A percentile compares a stretch with the other conserved stretches of the same genome.
phyloP scores from a whole-genome alignment of 2,329 filamentous ascomycete genomes.

The Sarocladiaceae sp. region DNA sequence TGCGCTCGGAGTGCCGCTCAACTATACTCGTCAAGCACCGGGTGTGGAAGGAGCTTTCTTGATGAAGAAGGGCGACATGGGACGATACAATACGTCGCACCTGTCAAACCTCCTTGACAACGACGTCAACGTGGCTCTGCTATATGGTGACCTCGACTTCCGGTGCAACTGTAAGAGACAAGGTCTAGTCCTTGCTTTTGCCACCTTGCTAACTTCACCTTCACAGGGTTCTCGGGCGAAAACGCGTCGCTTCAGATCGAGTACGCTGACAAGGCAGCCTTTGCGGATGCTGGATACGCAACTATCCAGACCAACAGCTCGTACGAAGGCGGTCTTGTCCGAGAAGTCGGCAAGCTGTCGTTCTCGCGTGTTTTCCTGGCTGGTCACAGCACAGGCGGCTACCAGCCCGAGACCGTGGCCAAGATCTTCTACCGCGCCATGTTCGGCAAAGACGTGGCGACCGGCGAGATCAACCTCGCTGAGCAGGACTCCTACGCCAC shows the following conservation, averaged over 20 bases:
- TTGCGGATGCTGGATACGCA: constrained; percentile 61
- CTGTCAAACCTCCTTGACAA: constrained; percentile 51
- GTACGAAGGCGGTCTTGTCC: constrained; percentile 63
- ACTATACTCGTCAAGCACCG: constrained; percentile 37
- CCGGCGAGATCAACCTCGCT: constrained; percentile 37
- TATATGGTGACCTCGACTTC: constrained; percentile 58
- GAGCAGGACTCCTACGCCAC: constrained; percentile 28
- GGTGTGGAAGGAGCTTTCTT: constrained; percentile 43
- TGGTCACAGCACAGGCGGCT: constrained; percentile 53
- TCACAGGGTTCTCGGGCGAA: constrained; percentile 50
- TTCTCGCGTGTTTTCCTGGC: constrained; percentile 59
- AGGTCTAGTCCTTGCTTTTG: background rate
- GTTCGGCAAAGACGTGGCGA: constrained; percentile 43
- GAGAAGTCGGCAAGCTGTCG: constrained; percentile 66
- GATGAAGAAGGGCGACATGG: constrained; percentile 53
- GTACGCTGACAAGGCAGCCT: constrained; percentile 38
- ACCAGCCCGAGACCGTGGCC: constrained; percentile 49
- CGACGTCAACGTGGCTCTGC: constrained; percentile 60
- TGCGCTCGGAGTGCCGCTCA: constrained; percentile 54
- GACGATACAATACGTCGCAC: constrained; percentile 29
- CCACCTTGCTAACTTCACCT: background rate
- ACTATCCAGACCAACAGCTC: constrained; percentile 58
- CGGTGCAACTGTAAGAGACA: constrained; percentile 49
- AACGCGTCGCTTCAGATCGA: constrained; percentile 57
- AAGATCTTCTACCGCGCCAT: constrained; percentile 52